Conservation (phyloP, 2,329 filamentous ascomycete genomes). For the Boeremia lycopersici region DNA sequence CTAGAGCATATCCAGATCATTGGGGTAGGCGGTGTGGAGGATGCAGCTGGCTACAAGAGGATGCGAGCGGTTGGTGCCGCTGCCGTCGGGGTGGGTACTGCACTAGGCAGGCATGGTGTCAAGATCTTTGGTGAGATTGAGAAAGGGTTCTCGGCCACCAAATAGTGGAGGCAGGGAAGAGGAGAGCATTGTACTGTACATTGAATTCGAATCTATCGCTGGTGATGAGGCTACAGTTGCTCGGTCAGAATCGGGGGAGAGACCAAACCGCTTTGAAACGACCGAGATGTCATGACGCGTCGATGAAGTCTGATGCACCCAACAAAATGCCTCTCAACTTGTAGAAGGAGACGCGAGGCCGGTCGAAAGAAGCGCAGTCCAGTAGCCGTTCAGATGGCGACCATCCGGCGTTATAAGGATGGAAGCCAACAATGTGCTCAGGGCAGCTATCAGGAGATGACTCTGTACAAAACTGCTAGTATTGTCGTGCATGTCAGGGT, state of each 20-base stretch:
- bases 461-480: slow-evolving; percentile 4
- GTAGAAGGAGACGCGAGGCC: not conserved
- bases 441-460: slow-evolving; percentile 6
- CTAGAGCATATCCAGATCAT: slow-evolving; percentile 67
- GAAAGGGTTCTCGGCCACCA: slow-evolving; percentile 5
- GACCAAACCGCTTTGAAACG: slow-evolving; percentile 13
- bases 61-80: slow-evolving; percentile 69
- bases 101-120: slow-evolving; percentile 67
- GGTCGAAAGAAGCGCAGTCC: not conserved
- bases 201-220: not conserved
- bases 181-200: not conserved
- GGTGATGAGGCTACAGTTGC: not conserved
- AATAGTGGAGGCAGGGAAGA: not conserved
- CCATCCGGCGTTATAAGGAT: too few species aligned
- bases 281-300: slow-evolving; percentile 12
- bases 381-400: not conserved
- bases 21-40: slow-evolving; percentile 74
- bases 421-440: slow-evolving; percentile 12
- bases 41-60: slow-evolving; percentile 65
- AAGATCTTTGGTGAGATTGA: slow-evolving; percentile 66
- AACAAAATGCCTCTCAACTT: not conserved
- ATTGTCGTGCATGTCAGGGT: slow-evolving; percentile 12
- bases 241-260: not conserved
- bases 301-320: not conserved
- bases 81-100: slow-evolving; percentile 70